A percentile compares a stretch with the other conserved stretches of the same genome.
Evolutionary conservation across 768 basidiomycete species (phyloP).

Genomic region (Mycena vulgaris): DNA sequence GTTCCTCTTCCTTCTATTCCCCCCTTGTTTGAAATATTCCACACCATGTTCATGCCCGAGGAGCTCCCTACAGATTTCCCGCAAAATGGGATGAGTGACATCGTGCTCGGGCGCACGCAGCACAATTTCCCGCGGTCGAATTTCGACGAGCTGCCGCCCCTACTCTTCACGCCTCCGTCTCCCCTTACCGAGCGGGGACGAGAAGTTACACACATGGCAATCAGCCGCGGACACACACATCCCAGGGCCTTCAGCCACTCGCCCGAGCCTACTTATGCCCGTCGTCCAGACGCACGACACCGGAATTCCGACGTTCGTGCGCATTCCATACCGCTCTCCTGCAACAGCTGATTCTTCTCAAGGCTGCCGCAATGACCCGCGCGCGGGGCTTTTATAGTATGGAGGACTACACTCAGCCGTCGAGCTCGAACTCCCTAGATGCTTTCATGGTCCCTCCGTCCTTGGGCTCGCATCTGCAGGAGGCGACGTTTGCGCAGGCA

Average conservation of each 20-base stretch:
- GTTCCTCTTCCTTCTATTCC: not conserved
- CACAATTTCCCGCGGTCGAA: not conserved
- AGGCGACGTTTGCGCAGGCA: not conserved
- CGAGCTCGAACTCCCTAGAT: not conserved
- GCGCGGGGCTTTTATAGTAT: not conserved
- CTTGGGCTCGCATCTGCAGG: not conserved
- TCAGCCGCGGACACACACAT: conserved; percentile 1
- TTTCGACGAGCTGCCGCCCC: not conserved
- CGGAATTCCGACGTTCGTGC: not conserved
- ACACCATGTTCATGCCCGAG: conserved; percentile 1
- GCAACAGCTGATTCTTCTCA: not conserved
- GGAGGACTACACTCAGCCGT: not conserved
- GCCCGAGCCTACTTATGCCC: not conserved
- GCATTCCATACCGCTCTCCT: not conserved
- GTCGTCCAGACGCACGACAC: not conserved
- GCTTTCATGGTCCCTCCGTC: not conserved
- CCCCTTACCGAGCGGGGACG: not conserved
- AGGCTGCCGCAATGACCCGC: not conserved
- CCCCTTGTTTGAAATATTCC: not conserved
- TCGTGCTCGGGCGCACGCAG: not conserved
- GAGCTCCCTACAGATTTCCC: not conserved
- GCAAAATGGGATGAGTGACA: not conserved
- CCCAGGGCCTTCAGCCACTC: conserved; percentile 14
- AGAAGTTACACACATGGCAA: conserved; percentile 2
- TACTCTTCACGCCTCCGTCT: not conserved